phyloP scores from a whole-genome alignment of 306 rosid genomes.

The Trifolium subterraneum region DNA sequence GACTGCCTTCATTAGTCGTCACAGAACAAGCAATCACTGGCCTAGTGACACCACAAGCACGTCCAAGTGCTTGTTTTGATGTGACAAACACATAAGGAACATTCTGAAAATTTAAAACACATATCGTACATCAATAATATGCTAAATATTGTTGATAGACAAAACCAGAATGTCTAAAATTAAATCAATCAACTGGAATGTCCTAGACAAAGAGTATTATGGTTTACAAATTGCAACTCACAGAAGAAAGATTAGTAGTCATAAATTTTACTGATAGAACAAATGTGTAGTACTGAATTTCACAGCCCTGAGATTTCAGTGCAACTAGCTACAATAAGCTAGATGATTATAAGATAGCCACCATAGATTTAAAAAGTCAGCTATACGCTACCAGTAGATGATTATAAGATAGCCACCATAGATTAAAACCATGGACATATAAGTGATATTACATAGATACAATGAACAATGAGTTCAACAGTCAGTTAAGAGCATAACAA shows the following conservation, averaged over 20 bases:
- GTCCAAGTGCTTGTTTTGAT: constrained; percentile 93
- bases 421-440: neutral
- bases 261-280: too few species aligned
- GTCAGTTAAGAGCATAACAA: neutral
- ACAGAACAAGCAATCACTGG: constrained; percentile 93
- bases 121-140: constrained; percentile 12
- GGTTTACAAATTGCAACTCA: neutral
- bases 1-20: constrained; percentile 91
- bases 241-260: neutral
- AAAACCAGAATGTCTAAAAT: neutral
- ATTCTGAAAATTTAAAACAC: constrained; percentile 55
- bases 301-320: neutral
- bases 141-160: neutral
- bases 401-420: neutral
- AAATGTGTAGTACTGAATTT: neutral
- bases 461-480: neutral
- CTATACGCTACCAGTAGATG: neutral
- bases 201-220: neutral
- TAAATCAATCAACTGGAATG: neutral
- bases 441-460: neutral
- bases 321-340: neutral
- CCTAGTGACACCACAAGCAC: constrained; percentile 93
- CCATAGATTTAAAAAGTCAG: neutral
- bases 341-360: neutral
- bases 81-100: constrained; percentile 91